Conservation (phyloP, 768 basidiomycete species). For the Suillus luteus region DNA sequence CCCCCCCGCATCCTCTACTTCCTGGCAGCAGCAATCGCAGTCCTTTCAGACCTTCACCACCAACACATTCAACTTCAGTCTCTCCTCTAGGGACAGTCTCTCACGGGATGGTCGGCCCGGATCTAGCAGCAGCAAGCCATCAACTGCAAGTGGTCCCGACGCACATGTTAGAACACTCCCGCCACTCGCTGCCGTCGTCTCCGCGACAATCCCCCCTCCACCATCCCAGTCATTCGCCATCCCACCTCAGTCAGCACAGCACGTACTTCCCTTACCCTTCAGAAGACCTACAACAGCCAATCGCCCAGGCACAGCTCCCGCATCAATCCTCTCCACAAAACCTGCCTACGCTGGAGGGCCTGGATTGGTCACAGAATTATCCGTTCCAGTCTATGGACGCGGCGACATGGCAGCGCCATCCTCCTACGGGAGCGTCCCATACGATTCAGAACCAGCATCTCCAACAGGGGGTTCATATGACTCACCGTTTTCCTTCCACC, state of each 20-base stretch:
- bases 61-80: constrained; percentile 47
- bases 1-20: constrained; percentile 46
- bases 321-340: constrained; percentile 49
- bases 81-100: constrained; percentile 34
- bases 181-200: constrained; percentile 75
- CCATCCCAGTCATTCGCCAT: constrained; percentile 40
- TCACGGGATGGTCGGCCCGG: constrained; percentile 45
- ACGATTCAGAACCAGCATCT: constrained; percentile 28
- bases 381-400: constrained; percentile 43
- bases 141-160: constrained; percentile 51
- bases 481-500: constrained; percentile 81
- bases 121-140: constrained; percentile 52
- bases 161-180: constrained; percentile 59
- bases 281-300: constrained; percentile 59
- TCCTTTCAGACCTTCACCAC: constrained; percentile 67
- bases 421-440: constrained; percentile 25
- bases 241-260: constrained; percentile 45
- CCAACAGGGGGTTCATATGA: constrained; percentile 41
- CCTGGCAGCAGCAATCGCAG: constrained; percentile 52
- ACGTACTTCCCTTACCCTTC: constrained; percentile 58
- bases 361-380: constrained; percentile 53
- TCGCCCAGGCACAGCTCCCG: constrained; percentile 73
- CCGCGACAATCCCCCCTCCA: constrained; percentile 61
- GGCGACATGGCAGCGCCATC: constrained; percentile 40
- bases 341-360: constrained; percentile 50